These are phyloP conservation scores for Cyclotella baltica DNA, from an alignment of 108 stramenopile genomes.

Conservation along the genomic window DNA sequence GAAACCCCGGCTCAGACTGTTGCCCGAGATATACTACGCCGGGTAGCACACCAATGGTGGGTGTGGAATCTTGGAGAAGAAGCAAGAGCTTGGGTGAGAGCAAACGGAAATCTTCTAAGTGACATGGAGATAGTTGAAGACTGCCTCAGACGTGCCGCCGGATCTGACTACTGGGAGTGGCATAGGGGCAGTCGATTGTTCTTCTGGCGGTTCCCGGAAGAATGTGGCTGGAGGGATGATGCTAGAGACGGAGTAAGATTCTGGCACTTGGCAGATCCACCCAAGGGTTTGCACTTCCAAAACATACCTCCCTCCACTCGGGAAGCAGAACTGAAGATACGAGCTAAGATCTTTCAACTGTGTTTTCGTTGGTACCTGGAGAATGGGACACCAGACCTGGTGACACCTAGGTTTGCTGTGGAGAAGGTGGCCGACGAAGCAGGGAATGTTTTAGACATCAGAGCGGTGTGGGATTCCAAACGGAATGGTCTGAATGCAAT, in stretches of 20 bases:
- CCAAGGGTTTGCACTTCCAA: not conserved
- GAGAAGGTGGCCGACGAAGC: conserved; percentile 30
- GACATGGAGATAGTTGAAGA: conserved; percentile 18
- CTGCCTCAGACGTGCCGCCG: conserved; percentile 1
- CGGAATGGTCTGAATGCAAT: conserved; percentile 45
- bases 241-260: conserved; percentile 29
- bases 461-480: conserved; percentile 50
- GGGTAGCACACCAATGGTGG: conserved; percentile 18
- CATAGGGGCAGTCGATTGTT: conserved; percentile 34
- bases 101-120: conserved; percentile 4
- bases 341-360: conserved; percentile 19
- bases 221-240: conserved; percentile 12
- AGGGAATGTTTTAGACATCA: conserved; percentile 35
- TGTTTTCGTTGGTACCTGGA: conserved; percentile 9
- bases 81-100: conserved; percentile 9
- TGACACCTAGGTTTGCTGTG: conserved; percentile 30
- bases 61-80: not conserved
- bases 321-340: conserved; percentile 16
- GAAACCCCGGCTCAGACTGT: conserved; percentile 11
- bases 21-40: conserved; percentile 2
- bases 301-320: conserved; percentile 7
- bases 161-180: conserved; percentile 50
- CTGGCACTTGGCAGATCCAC: conserved; percentile 14
- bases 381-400: conserved; percentile 1
- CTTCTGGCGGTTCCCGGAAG: conserved; percentile 51